Evolutionary conservation across 768 basidiomycete species (phyloP).

Genomic region (Austroboletus eburneus): DNA sequence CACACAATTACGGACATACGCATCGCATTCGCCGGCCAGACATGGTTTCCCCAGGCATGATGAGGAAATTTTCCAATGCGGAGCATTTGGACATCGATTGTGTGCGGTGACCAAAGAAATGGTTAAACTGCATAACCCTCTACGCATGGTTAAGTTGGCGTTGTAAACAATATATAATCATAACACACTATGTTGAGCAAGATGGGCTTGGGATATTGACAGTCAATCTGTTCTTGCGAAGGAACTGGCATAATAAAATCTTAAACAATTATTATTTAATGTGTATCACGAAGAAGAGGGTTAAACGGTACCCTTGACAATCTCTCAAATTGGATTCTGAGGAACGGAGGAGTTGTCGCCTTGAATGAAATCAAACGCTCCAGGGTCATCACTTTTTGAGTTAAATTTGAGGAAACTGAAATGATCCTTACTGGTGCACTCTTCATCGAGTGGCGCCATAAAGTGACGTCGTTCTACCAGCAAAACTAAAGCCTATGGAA

Average conservation of each 20-base stretch:
- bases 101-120: conserved; percentile 72
- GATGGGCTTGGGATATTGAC: conserved; percentile 77
- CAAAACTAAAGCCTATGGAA: conserved; percentile 61
- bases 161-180: neutral
- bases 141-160: conserved; percentile 17
- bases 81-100: conserved; percentile 73
- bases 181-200: conserved; percentile 52
- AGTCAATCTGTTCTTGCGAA: conserved; percentile 55
- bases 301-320: conserved; percentile 72
- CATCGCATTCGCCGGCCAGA: conserved; percentile 71
- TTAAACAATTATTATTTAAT: neutral
- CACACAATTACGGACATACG: conserved; percentile 15
- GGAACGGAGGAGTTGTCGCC: conserved; percentile 59
- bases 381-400: conserved; percentile 57
- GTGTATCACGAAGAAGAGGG: no score
- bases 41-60: conserved; percentile 84
- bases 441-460: neutral
- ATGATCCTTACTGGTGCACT: neutral
- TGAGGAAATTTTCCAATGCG: conserved; percentile 68
- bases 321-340: conserved; percentile 78
- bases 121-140: conserved; percentile 61
- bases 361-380: conserved; percentile 74
- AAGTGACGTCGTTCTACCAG: conserved; percentile 76
- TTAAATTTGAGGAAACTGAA: no score
- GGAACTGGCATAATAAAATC: conserved; percentile 58